These are phyloP conservation scores for Apophysomyces trapeziformis DNA, from an alignment of 371 early-diverging fungal species.

Conservation along the genomic window DNA sequence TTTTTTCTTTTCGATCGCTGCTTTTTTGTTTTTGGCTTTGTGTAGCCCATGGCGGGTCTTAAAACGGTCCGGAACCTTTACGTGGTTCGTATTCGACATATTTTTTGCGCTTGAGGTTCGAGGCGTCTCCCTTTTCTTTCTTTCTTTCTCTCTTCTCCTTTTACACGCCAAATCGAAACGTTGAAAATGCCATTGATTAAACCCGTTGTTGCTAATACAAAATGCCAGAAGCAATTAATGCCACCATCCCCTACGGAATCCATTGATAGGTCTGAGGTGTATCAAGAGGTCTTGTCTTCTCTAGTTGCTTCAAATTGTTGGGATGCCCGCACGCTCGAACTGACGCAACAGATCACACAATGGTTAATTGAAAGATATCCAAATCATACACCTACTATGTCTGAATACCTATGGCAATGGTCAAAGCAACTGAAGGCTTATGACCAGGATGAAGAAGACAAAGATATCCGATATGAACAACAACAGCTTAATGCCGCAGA, in stretches of 20 bases:
- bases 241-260: neutral
- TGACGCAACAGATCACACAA: neutral
- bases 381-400: neutral
- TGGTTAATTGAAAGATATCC: slow-evolving; percentile 2
- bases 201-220: neutral
- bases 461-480: neutral
- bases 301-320: neutral
- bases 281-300: neutral
- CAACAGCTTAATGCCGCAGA: neutral
- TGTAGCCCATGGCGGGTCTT: neutral
- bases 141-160: neutral
- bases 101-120: no score
- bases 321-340: neutral
- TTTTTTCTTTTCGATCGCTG: neutral
- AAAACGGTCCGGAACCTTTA: neutral
- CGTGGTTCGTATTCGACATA: no score
- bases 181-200: neutral
- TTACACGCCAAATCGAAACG: neutral
- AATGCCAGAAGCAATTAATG: neutral
- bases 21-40: neutral
- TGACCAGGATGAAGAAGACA: neutral
- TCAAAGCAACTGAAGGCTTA: neutral
- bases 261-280: neutral
- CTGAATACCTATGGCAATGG: slow-evolving; percentile 9
- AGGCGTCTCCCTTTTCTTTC: neutral